Base-by-base conservation (phyloP, 176 grass and related monocot genomes). In the Cocos nucifera region DNA sequence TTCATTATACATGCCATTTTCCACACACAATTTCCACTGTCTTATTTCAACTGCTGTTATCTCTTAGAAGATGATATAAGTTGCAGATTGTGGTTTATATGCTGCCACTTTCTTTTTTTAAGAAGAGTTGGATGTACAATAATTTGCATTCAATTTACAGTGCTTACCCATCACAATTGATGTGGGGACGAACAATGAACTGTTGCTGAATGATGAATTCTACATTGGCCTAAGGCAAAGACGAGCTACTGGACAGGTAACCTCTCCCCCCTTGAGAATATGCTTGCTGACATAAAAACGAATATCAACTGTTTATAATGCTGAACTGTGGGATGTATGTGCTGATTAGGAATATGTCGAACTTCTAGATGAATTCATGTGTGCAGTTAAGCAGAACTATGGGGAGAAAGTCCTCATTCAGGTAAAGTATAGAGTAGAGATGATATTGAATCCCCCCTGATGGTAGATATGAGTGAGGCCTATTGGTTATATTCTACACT, bases 111-210 rank as follows among this genome's bases (percentile, higher is more conserved):
- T 44, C 35, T 35, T 2, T 35, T 1, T 9, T 35, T 35, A 35
- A 44, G 1, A 44, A 44, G 9, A 44, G 10, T 44, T 44, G 35
- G 9, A 44, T 44, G 10, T 44, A 9, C 35, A 44, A 30, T 30
- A 5, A 30, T 30, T 30, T 30, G 0, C 28, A 30, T 30, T 30
- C 62, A 51, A 73, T 1, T 59, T 88, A n/a, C 57, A 97, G 93
- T 97, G 93, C 53, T 91, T 97, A 70, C 93, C 93, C 59, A 83
- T 97, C 69, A 97, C 87, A 75, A 71, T 97, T 76, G 92, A 97
- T 75, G 92, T 97, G 21, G 93, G 93, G 2, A 97, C 93, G 56
- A 97, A 97, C 53, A 92, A 97, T 66, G 81, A 97, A 73, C 59
- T 58, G 15, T 59, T 97, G 51, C 73, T 97, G 49, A 76, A 83